A percentile compares a stretch with the other conserved stretches of the same genome.
Conservation (phyloP, 345 rosid genomes). For the Dipteronia sinensis region DNA sequence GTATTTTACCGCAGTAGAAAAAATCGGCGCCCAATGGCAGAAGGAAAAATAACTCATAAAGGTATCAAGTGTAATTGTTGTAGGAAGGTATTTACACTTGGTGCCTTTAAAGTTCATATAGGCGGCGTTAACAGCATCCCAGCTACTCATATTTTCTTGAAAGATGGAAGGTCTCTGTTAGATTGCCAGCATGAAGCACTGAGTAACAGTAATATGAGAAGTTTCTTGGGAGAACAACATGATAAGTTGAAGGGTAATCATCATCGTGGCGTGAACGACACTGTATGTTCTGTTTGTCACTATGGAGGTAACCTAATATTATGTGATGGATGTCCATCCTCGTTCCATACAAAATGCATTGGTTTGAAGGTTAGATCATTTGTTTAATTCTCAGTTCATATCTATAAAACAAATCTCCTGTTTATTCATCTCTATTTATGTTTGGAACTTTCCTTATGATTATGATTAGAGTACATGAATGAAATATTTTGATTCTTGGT, state of each 20-base stretch:
- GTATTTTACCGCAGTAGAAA: constrained; percentile 41
- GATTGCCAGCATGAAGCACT: constrained; percentile 53
- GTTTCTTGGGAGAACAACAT: constrained; percentile 21
- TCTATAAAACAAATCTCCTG: background rate
- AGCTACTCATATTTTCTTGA: constrained; percentile 58
- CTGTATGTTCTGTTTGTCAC: constrained; percentile 72
- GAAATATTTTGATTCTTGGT: background rate
- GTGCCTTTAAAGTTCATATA: constrained; percentile 60
- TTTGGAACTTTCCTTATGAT: background rate
- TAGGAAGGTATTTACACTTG: constrained; percentile 42
- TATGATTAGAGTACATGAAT: background rate
- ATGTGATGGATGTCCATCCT: constrained; percentile 85
- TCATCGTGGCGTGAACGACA: constrained; percentile 51
- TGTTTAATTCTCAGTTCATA: constrained; percentile 8
- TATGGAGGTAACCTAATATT: constrained; percentile 76
- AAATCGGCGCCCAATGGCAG: constrained; percentile 30
- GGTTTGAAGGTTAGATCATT: constrained; percentile 55
- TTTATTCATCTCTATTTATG: background rate
- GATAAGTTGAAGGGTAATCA: constrained; percentile 32
- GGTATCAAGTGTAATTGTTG: constrained; percentile 85
- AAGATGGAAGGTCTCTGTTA: constrained; percentile 80
- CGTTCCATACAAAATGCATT: constrained; percentile 74
- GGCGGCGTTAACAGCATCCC: constrained; percentile 43
- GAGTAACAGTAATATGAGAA: constrained; percentile 26
- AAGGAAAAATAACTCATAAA: constrained; percentile 61